These are phyloP conservation scores for Phenoliferia sp. DNA, from an alignment of 1,284 basidiomycete species.

Conservation along the genomic window DNA sequence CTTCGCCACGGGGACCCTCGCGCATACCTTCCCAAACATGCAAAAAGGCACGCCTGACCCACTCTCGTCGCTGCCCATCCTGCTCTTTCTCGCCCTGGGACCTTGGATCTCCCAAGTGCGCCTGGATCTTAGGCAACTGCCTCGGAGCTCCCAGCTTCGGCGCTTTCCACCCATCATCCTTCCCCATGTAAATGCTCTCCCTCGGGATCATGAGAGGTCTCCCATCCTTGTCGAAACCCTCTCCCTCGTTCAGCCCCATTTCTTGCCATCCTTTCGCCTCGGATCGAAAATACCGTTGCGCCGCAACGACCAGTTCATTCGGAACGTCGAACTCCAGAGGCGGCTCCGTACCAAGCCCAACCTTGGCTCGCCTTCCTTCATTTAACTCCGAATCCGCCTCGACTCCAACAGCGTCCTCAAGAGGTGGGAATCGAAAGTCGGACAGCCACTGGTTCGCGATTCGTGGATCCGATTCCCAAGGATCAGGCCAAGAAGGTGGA, in stretches of 20 bases:
- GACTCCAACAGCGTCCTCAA: neutral
- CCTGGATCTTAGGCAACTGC: neutral
- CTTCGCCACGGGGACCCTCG: neutral
- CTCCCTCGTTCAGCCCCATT: neutral
- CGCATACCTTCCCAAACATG: slow-evolving; percentile 56
- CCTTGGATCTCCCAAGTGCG: slow-evolving; percentile 2
- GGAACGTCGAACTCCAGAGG: neutral
- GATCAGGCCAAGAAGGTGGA: neutral
- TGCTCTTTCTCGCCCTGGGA: neutral
- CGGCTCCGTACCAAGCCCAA: neutral
- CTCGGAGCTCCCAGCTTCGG: neutral
- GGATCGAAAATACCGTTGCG: neutral
- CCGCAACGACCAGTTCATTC: neutral
- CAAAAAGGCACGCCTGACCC: slow-evolving; percentile 55
- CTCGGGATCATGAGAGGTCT: neutral
- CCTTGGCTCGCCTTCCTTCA: neutral
- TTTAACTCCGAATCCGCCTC: neutral
- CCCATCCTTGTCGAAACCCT: neutral
- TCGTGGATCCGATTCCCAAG: neutral
- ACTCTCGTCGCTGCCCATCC: slow-evolving; percentile 18
- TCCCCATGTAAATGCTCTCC: neutral
- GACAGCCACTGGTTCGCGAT: neutral
- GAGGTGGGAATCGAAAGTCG: neutral
- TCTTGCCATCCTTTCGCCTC: neutral
- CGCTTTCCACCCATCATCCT: neutral